Conservation (phyloP, 129 eudicot genomes). For the Logfia minima region DNA sequence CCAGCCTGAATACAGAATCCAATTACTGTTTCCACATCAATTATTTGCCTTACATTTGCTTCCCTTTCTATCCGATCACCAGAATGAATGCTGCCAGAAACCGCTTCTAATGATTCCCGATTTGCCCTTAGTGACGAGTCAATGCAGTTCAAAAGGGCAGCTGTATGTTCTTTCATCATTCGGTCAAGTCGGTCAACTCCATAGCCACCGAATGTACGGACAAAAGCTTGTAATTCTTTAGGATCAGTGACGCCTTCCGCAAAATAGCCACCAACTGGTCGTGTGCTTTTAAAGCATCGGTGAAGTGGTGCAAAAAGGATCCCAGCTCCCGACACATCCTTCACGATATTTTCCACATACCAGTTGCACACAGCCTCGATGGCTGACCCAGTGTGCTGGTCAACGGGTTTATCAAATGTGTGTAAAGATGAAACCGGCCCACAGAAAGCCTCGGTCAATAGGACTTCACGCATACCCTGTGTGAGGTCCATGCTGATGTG, state of each 20-base stretch:
- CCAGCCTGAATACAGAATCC: slow-evolving; percentile 97
- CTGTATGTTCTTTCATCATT: slow-evolving; percentile 92
- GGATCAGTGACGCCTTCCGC: slow-evolving; percentile 83
- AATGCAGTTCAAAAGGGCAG: slow-evolving; percentile 92
- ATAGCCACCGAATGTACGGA: slow-evolving; percentile 82
- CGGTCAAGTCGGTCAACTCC: slow-evolving; percentile 86
- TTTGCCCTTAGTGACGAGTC: slow-evolving; percentile 90
- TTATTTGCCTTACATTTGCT: slow-evolving; percentile 71
- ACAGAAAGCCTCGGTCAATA: slow-evolving; percentile 69
- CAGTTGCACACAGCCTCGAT: slow-evolving; percentile 92
- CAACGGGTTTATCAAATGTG: slow-evolving; percentile 71
- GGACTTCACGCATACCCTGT: slow-evolving; percentile 88
- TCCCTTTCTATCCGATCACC: slow-evolving; percentile 87
- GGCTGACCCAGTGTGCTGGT: slow-evolving; percentile 79
- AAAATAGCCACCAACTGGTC: slow-evolving; percentile 95
- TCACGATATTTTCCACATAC: slow-evolving; percentile 90
- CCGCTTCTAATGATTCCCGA: slow-evolving; percentile 76
- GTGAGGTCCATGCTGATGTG: slow-evolving; percentile 99
- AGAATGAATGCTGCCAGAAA: slow-evolving; percentile 76
- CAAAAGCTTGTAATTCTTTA: slow-evolving; percentile 76
- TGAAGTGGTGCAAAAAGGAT: slow-evolving; percentile 82
- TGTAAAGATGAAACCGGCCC: slow-evolving; percentile 94
- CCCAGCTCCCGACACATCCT: slow-evolving; percentile 84
- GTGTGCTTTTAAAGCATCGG: slow-evolving; percentile 78
- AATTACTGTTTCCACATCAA: slow-evolving; percentile 87